Evolutionary conservation across 73 alveolate species (phyloP).

Genomic region (Paramecium biaurelia): DNA sequence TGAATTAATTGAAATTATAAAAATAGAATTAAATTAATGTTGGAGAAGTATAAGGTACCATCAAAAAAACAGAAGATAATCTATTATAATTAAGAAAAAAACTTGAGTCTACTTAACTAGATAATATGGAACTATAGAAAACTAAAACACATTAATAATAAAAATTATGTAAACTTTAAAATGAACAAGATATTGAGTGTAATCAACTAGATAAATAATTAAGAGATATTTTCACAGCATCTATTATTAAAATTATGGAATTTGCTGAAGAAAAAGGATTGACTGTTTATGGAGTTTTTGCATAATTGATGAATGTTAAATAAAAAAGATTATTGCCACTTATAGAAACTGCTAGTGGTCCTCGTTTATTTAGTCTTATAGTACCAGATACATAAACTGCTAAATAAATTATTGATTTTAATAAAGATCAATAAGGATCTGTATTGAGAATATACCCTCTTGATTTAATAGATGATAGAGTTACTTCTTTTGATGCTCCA

Average conservation of each 20-base stretch:
- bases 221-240: neutral
- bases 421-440: slow-evolving; percentile 1
- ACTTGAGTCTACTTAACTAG: neutral
- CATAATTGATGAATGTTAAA: neutral
- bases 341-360: slow-evolving; percentile 35
- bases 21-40: neutral
- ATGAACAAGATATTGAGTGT: slow-evolving; percentile 15
- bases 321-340: neutral
- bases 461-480: slow-evolving; percentile 13
- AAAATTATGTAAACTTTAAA: neutral
- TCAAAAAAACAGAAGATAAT: neutral
- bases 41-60: neutral
- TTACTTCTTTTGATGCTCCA: neutral
- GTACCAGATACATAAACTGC: slow-evolving; percentile 23
- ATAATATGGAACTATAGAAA: neutral
- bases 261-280: neutral
- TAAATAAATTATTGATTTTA: slow-evolving; percentile 22
- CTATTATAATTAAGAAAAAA: neutral
- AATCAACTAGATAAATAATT: neutral
- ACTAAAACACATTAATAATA: neutral
- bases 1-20: neutral
- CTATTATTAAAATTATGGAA: slow-evolving; percentile 11
- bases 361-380: neutral
- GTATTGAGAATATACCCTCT: slow-evolving; percentile 20
- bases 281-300: slow-evolving; percentile 7